These are phyloP conservation scores for Petunia hybrid DNA, from an alignment of 305 asterid species.

Conservation along the genomic window DNA sequence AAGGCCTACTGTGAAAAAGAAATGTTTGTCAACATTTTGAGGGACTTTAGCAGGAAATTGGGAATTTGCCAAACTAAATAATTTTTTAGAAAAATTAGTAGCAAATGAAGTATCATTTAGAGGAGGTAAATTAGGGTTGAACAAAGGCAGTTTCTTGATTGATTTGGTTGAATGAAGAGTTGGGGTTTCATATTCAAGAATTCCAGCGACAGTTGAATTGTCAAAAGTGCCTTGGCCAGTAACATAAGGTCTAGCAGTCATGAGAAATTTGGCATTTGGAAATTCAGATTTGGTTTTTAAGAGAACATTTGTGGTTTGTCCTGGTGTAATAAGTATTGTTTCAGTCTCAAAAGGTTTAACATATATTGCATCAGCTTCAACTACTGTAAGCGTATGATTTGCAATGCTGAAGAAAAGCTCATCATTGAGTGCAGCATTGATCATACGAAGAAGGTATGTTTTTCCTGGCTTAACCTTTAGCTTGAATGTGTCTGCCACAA, in stretches of 20 bases:
- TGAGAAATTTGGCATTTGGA: slow-evolving; percentile 34
- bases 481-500: slow-evolving; percentile 24
- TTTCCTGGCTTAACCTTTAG: slow-evolving; percentile 35
- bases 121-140: slow-evolving; percentile 38
- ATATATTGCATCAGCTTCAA: slow-evolving; percentile 37
- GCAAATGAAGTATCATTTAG: slow-evolving; percentile 45
- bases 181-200: slow-evolving; percentile 36
- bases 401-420: slow-evolving; percentile 37
- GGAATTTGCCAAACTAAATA: slow-evolving; percentile 36
- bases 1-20: slow-evolving; percentile 46
- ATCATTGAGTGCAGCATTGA: slow-evolving; percentile 38
- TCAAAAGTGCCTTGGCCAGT: slow-evolving; percentile 38
- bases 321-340: slow-evolving; percentile 35
- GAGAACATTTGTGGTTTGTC: slow-evolving; percentile 35
- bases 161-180: slow-evolving; percentile 9
- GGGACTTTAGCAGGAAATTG: slow-evolving; percentile 43
- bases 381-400: slow-evolving; percentile 35
- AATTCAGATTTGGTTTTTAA: slow-evolving; percentile 29
- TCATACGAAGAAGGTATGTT: slow-evolving; percentile 31
- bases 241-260: slow-evolving; percentile 33
- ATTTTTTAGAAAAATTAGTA: slow-evolving; percentile 35
- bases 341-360: slow-evolving; percentile 35
- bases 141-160: slow-evolving; percentile 31
- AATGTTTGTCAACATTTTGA: slow-evolving; percentile 31
- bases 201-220: slow-evolving; percentile 33